These are phyloP conservation scores for Melastoma malabathricum DNA, from an alignment of 345 rosid species.

Conservation along the genomic window DNA sequence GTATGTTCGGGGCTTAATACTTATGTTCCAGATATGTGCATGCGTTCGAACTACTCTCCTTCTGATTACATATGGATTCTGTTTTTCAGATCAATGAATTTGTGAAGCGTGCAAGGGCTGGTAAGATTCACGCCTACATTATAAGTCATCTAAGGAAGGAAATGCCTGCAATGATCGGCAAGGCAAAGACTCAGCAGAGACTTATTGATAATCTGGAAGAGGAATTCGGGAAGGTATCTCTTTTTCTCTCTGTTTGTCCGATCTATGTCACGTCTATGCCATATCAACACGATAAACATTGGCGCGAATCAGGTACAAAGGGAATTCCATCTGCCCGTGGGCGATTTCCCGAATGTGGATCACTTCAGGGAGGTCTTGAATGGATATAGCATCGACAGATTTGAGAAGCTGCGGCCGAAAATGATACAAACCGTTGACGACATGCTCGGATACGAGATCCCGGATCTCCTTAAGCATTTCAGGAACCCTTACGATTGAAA, in stretches of 20 bases:
- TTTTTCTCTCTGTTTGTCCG: background rate
- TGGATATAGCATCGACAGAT: conserved; percentile 62
- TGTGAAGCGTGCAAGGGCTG: conserved; percentile 89
- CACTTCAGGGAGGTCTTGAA: conserved; percentile 60
- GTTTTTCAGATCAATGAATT: conserved; percentile 69
- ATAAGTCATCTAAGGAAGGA: conserved; percentile 88
- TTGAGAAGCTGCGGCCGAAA: conserved; percentile 78
- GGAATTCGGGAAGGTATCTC: conserved; percentile 64
- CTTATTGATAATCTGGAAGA: conserved; percentile 65
- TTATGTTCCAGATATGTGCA: background rate
- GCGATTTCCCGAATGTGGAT: conserved; percentile 76
- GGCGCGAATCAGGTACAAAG: conserved; percentile 51
- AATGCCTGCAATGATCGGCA: conserved; percentile 98
- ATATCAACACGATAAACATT: background rate
- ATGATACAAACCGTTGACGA: conserved; percentile 83
- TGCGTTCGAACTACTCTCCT: background rate
- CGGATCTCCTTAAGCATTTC: conserved; percentile 72
- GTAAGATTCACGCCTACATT: conserved; percentile 82
- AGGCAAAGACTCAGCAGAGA: conserved; percentile 74
- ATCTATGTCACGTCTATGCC: no score
- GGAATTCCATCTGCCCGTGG: conserved; percentile 66
- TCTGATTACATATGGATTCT: background rate
- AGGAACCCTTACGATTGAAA: conserved; percentile 62
- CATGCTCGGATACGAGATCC: conserved; percentile 84
- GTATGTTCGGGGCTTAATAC: conserved; percentile 31